Evolutionary conservation across 2,329 filamentous ascomycete genomes (phyloP), one percentile per base, ranked within the genome.

Genomic region (Grosmannia serpens): DNA sequence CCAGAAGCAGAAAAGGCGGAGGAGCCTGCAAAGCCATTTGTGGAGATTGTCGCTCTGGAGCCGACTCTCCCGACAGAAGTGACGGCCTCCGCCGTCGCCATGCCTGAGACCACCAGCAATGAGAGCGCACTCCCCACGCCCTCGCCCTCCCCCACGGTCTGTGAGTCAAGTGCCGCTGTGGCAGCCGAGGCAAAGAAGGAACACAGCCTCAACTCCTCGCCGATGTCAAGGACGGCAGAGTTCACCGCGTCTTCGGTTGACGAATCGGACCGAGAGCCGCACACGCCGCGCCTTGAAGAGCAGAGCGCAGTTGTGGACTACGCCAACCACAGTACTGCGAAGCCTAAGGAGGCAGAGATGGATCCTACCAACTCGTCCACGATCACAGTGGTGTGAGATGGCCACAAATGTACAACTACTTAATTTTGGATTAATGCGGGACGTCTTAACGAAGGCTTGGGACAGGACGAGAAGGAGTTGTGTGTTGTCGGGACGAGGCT

Each of bases 231-330:
- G 20, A 56, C 55, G 9, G 33, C 57, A 2, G 62, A 61, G 27
- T 51, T 52, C 2, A 60, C 61, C 11, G 54, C 58, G 5, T 46
- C 62, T 3, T 59, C 60, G 9, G 57, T 56, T 1, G 63, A 65
- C 49, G 62, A 62, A 29, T 64, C 58, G 3, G 53, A 62, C n/a
- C 31, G 41, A 1, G 62, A 64, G 44, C 62, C 60, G 9, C 56
- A 60, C 58, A 65, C 64, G 2, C 64, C 64, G 0, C 58, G 59
- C 5, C 55, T 58, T 7, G 61, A 62, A 3, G 60, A 61, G 22
- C 38, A 49, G 26, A 44, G 27, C 41, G 26, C 13, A 15, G 35
- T 46, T 8, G 38, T 35, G 31, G 26, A 35, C 17, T 47, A 27
- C 15, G 54, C 17, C 5, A 20, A 29, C 2, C n/a, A 51, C 20